phyloP scores from a whole-genome alignment of 2,329 filamentous ascomycete genomes.

The Penicillium nordicum region DNA sequence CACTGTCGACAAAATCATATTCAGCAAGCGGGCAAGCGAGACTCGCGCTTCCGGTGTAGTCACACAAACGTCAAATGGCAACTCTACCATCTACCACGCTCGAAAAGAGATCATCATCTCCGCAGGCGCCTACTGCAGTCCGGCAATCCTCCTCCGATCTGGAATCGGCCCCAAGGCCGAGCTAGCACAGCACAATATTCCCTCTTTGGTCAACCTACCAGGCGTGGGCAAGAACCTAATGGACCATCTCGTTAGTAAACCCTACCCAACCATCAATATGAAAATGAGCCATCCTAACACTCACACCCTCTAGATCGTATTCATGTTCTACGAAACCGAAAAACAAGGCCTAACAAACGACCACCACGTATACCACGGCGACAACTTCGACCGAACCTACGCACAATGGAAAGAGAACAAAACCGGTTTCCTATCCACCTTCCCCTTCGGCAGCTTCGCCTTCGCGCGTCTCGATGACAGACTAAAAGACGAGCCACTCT shows the following conservation, averaged over 20 bases:
- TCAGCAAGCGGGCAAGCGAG: conserved; percentile 38
- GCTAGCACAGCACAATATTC: conserved; percentile 44
- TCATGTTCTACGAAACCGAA: conserved; percentile 60
- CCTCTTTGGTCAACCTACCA: conserved; percentile 45
- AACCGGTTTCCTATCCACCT: conserved; percentile 56
- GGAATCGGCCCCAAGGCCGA: conserved; percentile 50
- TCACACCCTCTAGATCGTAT: conserved; percentile 44
- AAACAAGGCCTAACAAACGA: conserved; percentile 55
- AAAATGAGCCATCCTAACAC: conserved; percentile 4
- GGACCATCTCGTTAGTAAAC: conserved; percentile 47
- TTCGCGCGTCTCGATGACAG: conserved; percentile 61
- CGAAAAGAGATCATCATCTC: conserved; percentile 49
- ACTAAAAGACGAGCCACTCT: conserved; percentile 53
- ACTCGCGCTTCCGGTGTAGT: conserved; percentile 42
- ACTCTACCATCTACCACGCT: conserved; percentile 37
- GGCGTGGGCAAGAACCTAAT: conserved; percentile 55
- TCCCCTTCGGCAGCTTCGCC: conserved; percentile 62
- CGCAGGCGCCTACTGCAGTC: conserved; percentile 51
- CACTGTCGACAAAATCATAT: conserved; percentile 52
- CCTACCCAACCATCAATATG: not conserved
- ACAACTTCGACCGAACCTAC: conserved; percentile 51
- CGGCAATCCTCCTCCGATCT: conserved; percentile 53
- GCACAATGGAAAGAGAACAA: conserved; percentile 58
- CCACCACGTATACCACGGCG: conserved; percentile 54
- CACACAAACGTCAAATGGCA: conserved; percentile 31